Conservation (phyloP, 257 asterid genomes). For the Henckelia pumila region DNA sequence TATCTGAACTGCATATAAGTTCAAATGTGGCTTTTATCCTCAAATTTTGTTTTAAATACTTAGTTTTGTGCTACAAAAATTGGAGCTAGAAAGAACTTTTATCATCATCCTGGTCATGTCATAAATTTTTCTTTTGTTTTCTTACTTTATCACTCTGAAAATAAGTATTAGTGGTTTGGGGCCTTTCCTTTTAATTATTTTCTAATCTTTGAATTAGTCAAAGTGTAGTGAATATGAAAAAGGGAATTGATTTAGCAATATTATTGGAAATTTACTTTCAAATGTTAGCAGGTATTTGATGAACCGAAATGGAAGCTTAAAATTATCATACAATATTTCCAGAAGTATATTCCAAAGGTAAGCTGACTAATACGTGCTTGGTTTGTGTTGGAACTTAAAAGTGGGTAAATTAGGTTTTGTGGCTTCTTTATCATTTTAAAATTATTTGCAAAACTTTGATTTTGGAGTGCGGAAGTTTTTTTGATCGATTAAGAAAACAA, state of each 20-base stretch:
- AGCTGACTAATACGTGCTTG: constrained; percentile 13
- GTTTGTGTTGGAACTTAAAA: not conserved
- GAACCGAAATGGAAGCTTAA: constrained; percentile 65
- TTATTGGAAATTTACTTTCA: constrained; percentile 15
- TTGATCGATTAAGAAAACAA: not conserved
- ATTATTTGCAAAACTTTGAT: not conserved
- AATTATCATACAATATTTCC: constrained; percentile 65
- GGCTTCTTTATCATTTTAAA: not conserved
- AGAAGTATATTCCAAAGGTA: constrained; percentile 79
- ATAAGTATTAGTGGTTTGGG: not conserved
- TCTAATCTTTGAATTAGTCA: not conserved
- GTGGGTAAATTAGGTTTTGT: not conserved
- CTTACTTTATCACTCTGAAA: not conserved
- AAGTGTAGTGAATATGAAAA: not conserved
- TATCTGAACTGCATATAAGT: not conserved
- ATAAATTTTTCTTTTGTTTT: not conserved
- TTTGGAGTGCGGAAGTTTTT: not conserved
- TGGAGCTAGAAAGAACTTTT: not conserved
- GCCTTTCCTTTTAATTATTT: not conserved
- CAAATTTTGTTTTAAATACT: not conserved
- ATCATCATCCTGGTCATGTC: not conserved
- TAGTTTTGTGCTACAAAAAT: not conserved
- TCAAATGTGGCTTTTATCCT: not conserved
- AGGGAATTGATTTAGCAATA: constrained; percentile 10
- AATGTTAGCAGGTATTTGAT: constrained; percentile 61